phyloP scores from a whole-genome alignment of 129 eudicot species.

The Tagetes patula region DNA sequence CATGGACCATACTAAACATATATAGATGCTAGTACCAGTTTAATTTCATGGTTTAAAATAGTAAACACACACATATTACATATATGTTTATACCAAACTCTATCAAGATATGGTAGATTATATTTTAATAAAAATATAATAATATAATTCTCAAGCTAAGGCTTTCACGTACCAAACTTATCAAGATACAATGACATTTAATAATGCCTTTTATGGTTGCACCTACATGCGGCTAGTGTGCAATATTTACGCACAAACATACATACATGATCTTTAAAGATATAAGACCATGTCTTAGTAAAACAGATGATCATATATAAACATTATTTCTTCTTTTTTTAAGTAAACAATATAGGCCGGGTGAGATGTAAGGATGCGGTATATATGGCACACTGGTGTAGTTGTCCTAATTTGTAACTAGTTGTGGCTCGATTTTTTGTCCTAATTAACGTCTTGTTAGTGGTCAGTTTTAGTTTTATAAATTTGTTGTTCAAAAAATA shows the following conservation, averaged over 20 bases:
- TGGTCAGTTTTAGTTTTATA: no score
- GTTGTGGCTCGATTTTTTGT: no score
- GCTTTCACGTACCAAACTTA: slow-evolving; percentile 26
- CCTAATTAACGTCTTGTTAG: no score
- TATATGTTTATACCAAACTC: no score
- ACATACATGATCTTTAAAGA: neutral
- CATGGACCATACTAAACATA: neutral
- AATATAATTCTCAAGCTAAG: slow-evolving; percentile 19
- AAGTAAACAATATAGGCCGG: no score
- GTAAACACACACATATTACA: neutral
- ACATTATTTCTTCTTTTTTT: neutral
- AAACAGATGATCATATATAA: neutral
- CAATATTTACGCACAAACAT: neutral
- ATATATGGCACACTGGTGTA: no score
- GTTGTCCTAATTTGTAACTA: no score
- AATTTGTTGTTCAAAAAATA: no score
- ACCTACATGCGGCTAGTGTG: slow-evolving; percentile 26
- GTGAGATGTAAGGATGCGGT: no score
- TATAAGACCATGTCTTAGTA: neutral
- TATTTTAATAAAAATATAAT: no score
- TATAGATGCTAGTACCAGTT: neutral
- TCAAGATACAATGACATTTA: slow-evolving; percentile 23
- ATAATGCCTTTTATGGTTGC: slow-evolving; percentile 20
- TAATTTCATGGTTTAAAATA: neutral
- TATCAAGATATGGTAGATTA: no score